A percentile compares a stretch with the other conserved stretches of the same genome.
These are phyloP conservation scores for Fusarium penzigii DNA, from an alignment of 2,329 filamentous ascomycete species.

Conservation along the genomic window DNA sequence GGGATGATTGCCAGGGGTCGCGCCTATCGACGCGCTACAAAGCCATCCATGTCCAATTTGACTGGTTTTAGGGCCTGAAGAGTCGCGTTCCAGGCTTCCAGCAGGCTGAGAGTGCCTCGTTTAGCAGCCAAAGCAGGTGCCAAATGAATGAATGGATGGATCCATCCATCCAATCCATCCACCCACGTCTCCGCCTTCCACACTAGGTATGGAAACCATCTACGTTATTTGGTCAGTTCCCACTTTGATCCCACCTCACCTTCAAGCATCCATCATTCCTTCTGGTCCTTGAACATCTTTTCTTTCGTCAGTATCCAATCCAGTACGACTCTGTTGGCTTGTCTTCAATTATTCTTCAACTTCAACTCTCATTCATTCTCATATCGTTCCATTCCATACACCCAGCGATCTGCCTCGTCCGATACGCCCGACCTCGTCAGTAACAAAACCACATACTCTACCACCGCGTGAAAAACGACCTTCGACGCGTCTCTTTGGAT, in stretches of 20 bases:
- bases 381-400: conserved; percentile 4
- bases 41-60: neutral
- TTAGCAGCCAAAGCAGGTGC: neutral
- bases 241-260: neutral
- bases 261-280: neutral
- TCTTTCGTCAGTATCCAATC: conserved; percentile 2
- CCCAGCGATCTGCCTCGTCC: neutral
- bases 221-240: too few species aligned
- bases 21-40: conserved; percentile 20
- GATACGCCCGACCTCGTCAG: neutral
- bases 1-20: conserved; percentile 5
- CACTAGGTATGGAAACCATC: too few species aligned
- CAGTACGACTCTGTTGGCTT: conserved; percentile 3
- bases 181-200: too few species aligned
- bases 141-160: neutral
- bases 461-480: conserved; percentile 21
- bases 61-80: neutral
- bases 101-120: neutral
- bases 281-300: conserved; percentile 10
- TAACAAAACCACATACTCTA: conserved; percentile 7
- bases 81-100: conserved; percentile 6
- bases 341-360: conserved; percentile 1
- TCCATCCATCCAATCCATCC: too few species aligned
- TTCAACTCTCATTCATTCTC: neutral
- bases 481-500: conserved; percentile 22